Conservation (phyloP, 257 asterid species). For the Nicotiana obtusifolia region DNA sequence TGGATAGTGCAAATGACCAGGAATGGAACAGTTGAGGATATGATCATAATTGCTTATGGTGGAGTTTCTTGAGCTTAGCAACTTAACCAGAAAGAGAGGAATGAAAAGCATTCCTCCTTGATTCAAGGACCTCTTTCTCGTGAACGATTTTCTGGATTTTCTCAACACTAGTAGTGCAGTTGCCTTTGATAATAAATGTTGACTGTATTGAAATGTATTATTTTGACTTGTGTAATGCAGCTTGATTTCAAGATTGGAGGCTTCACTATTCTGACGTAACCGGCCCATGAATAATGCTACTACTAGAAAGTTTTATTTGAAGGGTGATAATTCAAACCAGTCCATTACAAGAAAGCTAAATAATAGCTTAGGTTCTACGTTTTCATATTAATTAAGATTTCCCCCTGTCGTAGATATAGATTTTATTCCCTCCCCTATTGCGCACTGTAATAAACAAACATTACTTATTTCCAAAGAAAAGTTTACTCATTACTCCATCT, state of each 20-base stretch:
- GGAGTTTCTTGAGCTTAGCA: constrained; percentile 1
- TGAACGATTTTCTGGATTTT: background rate
- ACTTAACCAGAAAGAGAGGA: background rate
- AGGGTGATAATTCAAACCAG: background rate
- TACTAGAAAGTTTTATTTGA: background rate
- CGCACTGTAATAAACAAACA: background rate
- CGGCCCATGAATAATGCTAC: background rate
- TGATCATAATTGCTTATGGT: background rate
- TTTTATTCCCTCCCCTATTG: no score
- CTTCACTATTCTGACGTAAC: background rate
- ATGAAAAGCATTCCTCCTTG: background rate
- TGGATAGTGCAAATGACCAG: background rate
- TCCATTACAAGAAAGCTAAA: no score
- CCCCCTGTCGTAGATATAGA: no score
- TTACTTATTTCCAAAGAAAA: background rate
- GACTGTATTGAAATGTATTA: background rate
- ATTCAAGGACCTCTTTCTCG: background rate
- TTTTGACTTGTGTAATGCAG: background rate
- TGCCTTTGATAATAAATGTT: background rate
- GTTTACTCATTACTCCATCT: background rate
- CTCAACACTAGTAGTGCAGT: background rate
- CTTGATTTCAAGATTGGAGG: background rate
- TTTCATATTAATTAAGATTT: no score
- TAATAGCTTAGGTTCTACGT: no score
- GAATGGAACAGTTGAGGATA: background rate